These are phyloP conservation scores for Cercospora sp. DNA, from an alignment of 2,329 filamentous ascomycete species.

Conservation along the genomic window DNA sequence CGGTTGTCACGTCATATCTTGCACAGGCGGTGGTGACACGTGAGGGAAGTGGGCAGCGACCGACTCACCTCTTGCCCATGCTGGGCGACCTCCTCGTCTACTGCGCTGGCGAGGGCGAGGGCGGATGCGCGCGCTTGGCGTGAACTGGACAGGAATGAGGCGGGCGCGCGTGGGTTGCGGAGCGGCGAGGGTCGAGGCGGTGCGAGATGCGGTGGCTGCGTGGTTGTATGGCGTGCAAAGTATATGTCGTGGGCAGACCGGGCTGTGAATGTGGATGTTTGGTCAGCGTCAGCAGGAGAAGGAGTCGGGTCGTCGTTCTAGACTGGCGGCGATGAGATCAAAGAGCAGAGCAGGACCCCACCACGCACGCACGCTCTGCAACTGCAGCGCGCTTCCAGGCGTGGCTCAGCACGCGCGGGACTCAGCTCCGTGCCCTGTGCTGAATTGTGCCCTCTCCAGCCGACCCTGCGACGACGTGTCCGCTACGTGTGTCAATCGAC, in stretches of 20 bases:
- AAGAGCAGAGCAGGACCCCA: neutral
- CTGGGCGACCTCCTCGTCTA: slow-evolving; percentile 18
- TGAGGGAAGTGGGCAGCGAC: slow-evolving; percentile 13
- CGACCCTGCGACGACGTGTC: neutral
- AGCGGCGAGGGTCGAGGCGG: neutral
- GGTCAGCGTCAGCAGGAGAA: neutral
- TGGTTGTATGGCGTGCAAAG: neutral
- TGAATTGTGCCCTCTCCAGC: neutral
- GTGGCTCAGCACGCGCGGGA: neutral
- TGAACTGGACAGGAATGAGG: neutral
- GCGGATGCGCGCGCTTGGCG: slow-evolving; percentile 7
- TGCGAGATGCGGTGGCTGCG: neutral
- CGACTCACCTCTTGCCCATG: slow-evolving; percentile 37
- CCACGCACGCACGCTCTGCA: neutral
- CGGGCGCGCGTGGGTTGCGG: neutral
- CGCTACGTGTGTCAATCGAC: neutral
- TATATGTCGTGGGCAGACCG: neutral
- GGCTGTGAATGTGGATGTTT: neutral
- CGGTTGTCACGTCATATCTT: slow-evolving; percentile 20
- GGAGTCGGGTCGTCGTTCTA: neutral
- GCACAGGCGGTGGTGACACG: slow-evolving; percentile 7
- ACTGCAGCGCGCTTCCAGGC: neutral
- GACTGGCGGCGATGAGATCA: neutral
- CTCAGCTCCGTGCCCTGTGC: neutral
- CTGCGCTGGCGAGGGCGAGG: neutral